A percentile compares a stretch with the other conserved stretches of the same genome.
Evolutionary conservation across 495 filamentous ascomycete genomes (phyloP).

Genomic region (Thermothielavioides terrestris): DNA sequence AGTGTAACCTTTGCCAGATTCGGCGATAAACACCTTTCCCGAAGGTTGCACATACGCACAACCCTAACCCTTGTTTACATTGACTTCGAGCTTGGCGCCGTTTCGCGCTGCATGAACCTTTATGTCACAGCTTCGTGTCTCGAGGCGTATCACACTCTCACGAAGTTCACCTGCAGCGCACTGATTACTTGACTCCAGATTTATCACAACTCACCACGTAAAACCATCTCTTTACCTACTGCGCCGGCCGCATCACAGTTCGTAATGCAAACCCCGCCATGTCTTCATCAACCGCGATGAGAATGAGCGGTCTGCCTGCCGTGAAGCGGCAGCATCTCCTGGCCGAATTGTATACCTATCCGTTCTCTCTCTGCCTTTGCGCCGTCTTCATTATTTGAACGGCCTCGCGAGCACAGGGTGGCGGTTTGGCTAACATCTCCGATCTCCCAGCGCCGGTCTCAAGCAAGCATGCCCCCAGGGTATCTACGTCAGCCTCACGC

Average conservation of each 20-base stretch:
- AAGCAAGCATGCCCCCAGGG: slow-evolving; percentile 74
- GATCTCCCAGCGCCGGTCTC: slow-evolving; percentile 57
- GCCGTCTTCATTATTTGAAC: too few species aligned
- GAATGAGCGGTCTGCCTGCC: slow-evolving; percentile 25
- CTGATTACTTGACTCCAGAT: not conserved
- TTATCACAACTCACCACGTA: not conserved
- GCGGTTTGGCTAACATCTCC: not conserved
- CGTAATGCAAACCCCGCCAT: not conserved
- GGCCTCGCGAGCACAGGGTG: too few species aligned
- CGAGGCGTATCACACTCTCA: not conserved
- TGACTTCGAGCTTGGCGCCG: not conserved
- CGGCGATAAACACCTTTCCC: not conserved
- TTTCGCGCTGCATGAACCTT: slow-evolving; percentile 11
- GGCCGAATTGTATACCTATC: slow-evolving; percentile 60
- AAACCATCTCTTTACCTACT: not conserved
- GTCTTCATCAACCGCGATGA: slow-evolving; percentile 11
- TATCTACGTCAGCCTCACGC: slow-evolving; percentile 76
- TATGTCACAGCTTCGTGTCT: slow-evolving; percentile 2
- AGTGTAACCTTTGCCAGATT: not conserved
- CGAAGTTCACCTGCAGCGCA: too few species aligned
- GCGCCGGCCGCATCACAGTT: not conserved
- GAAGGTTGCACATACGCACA: not conserved
- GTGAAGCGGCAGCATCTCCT: slow-evolving; percentile 55
- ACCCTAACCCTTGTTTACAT: slow-evolving; percentile 8
- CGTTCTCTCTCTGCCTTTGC: not conserved